Conservation (phyloP, 164 flowering plant genomes). For the Tetracentron sinense region DNA sequence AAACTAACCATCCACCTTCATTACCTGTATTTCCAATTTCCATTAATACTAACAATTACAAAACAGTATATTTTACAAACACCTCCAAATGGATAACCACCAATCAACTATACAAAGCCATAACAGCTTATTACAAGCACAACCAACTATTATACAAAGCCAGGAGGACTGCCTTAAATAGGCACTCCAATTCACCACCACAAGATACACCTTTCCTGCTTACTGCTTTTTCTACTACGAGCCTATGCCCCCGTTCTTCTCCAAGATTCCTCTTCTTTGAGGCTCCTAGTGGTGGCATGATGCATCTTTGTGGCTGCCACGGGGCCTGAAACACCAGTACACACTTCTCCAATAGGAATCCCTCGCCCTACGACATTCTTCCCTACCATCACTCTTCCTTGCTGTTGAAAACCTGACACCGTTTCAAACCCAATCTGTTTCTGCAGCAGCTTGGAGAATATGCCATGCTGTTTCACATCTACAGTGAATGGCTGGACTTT, state of each 20-base stretch:
- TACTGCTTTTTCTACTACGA: conserved; percentile 53
- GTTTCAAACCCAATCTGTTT: conserved; percentile 49
- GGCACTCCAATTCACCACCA: no score
- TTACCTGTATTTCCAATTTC: no score
- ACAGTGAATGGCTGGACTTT: conserved; percentile 43
- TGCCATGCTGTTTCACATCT: conserved; percentile 45
- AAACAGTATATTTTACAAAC: no score
- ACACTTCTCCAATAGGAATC: conserved; percentile 37
- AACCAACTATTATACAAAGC: no score
- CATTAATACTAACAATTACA: no score
- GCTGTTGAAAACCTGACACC: conserved; percentile 41
- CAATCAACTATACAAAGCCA: no score
- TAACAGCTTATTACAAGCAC: no score
- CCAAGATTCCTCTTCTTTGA: conserved; percentile 51
- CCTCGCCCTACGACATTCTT: conserved; percentile 51
- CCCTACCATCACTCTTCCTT: conserved; percentile 40
- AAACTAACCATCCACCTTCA: no score
- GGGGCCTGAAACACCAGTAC: conserved; percentile 67
- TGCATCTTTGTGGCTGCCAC: conserved; percentile 80
- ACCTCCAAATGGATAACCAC: no score
- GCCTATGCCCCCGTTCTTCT: conserved; percentile 60
- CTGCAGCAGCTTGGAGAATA: conserved; percentile 44
- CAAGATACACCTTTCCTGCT: no score
- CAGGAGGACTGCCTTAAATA: no score
- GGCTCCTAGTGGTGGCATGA: conserved; percentile 50